Base-by-base conservation (phyloP, 176 grass and related monocot species). In the Typha latifolia region DNA sequence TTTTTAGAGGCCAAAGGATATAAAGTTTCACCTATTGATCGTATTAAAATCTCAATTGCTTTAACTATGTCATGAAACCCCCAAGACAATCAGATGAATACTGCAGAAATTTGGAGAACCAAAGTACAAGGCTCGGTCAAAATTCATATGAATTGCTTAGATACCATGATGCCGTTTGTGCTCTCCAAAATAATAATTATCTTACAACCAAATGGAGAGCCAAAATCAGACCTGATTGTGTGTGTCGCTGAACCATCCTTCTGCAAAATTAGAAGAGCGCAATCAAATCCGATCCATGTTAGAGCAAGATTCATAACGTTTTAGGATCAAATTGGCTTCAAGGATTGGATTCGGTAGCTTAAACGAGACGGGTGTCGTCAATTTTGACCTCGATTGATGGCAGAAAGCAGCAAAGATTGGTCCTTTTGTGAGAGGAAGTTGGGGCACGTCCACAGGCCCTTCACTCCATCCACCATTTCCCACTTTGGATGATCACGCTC, bases 181-280 rank as follows among this genome's bases (percentile, higher is more conserved):
- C 24, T 2, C 24, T 26, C 24, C 21, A 51, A 56, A 14, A 3
- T 64, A 14, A 51, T 4, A 4, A 12, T 70, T 68, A 29, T 47
- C 21, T 37, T 18, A 31, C 6, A 50, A 23, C 1, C 10, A 68
- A 9, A 13, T 72, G 20, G 66, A 51, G 81, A 37, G 4, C 34
- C 56, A 57, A 32, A 49, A 78, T 12, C 74, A 66, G 64, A 91
- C 88, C 82, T 96, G 88, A 78, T 96, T 96, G 51, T 75, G 81
- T 48, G 69, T 48, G 80, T 91, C 88, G 12, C 11, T 72, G 47
- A 96, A 89, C 85, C 85, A 91, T 81, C 83, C 93, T 83, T 91
- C 88, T 96, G 88, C 77, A 82, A 66, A 85, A 78, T 14, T 6
- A 49, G 73, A 72, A 26, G 15, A 14, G 47, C 3, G 55, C 12